Conservation (phyloP, 2,329 filamentous ascomycete genomes). For the Alternaria ventricosa region DNA sequence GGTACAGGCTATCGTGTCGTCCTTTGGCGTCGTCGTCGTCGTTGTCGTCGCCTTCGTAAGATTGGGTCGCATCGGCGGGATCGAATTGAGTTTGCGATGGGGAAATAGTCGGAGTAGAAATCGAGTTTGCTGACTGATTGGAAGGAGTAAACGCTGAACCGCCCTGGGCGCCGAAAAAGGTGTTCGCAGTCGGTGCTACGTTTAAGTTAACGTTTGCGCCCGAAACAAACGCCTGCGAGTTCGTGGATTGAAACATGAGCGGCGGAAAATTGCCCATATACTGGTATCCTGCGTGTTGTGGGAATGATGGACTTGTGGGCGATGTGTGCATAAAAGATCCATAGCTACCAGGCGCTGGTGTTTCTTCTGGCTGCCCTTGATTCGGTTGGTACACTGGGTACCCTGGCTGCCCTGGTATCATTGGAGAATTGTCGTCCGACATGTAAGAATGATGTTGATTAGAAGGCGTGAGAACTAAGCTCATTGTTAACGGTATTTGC, state of each 20-base stretch:
- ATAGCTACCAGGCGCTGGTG: neutral
- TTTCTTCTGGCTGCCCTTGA: neutral
- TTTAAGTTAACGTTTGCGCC: neutral
- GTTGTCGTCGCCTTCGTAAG: neutral
- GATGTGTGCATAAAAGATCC: neutral
- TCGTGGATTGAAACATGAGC: neutral
- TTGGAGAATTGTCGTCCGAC: neutral
- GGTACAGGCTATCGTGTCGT: neutral
- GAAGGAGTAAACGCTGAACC: neutral
- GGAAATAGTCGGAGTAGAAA: neutral
- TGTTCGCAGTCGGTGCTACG: neutral
- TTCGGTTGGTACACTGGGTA: neutral
- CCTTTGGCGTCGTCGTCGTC: neutral
- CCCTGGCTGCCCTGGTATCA: neutral
- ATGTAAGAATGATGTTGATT: neutral
- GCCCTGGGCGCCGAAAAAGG: neutral
- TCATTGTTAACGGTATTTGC: neutral
- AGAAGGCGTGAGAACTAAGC: neutral
- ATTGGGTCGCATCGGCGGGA: neutral
- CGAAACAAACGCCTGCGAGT: neutral
- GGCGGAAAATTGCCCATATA: neutral
- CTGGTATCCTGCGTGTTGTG: neutral
- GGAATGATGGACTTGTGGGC: neutral
- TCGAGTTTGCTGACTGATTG: neutral
- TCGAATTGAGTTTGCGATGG: conserved; percentile 2